Conservation (phyloP, 2,329 filamentous ascomycete genomes). For the Fusarium napiforme region DNA sequence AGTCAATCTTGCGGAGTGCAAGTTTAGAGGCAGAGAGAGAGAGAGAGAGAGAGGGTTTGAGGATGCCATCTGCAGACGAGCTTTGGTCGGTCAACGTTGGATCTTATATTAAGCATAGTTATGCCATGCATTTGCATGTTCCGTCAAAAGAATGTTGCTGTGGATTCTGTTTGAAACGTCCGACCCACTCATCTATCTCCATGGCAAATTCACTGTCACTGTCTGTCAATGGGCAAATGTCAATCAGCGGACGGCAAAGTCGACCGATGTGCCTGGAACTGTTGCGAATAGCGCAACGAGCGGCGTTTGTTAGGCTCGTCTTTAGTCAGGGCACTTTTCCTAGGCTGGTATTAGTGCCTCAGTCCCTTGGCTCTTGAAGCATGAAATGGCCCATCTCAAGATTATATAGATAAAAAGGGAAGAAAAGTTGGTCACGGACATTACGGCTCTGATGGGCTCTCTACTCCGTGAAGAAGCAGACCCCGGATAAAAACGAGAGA, state of each 20-base stretch:
- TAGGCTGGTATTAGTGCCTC: neutral
- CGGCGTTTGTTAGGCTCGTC: conserved; percentile 1
- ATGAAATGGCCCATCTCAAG: neutral
- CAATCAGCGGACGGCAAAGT: neutral
- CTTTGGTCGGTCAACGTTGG: neutral
- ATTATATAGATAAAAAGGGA: neutral
- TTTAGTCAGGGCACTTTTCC: conserved; percentile 24
- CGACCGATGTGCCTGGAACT: conserved; percentile 11
- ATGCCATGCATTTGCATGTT: neutral
- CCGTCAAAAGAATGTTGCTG: neutral
- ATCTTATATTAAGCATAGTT: neutral
- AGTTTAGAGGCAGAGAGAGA: neutral
- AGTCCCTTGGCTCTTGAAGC: neutral
- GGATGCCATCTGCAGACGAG: neutral
- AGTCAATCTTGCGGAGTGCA: conserved; percentile 1
- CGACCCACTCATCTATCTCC: conserved; percentile 8
- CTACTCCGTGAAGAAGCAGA: conserved; percentile 14
- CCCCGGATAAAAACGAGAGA: conserved; percentile 13
- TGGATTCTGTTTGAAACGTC: conserved; percentile 17
- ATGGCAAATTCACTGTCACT: neutral
- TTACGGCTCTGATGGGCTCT: conserved; percentile 11
- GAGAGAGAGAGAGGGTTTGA: neutral
- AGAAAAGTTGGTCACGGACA: conserved; percentile 3
- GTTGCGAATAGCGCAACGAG: conserved; percentile 6
- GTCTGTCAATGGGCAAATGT: neutral